Evolutionary conservation across 352 stramenopile species (phyloP), one percentile per base, ranked within the genome.

Genomic region (Phytophthora tubulina): DNA sequence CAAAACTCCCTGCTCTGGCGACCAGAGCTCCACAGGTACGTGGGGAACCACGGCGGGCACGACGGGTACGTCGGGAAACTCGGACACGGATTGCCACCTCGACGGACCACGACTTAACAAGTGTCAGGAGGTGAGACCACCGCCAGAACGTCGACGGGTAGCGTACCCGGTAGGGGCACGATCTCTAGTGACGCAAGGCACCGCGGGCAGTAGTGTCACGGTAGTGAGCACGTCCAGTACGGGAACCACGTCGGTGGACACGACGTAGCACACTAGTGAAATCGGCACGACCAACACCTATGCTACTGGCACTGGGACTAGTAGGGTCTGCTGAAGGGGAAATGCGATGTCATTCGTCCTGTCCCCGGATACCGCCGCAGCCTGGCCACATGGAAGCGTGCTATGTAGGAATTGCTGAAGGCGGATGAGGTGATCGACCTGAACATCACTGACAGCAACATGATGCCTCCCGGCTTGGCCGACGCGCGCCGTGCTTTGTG

Each of bases 221-320:
- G 33, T 1, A 9, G 8, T 14, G 31, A 42, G 57, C 62, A 63
- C 61, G 7, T 45, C 62, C 60, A n/a, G 41, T 27, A 67, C 21
- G 21, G 1, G 21, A 21, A 21, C 21, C 21, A 21, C 21, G 21
- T 21, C 21, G 21, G 1, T 21, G 21, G 21, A 21, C 21, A 21
- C 21, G 21, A 21, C 21, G 21, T 21, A 21, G 21, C 21, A 21
- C 21, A 21, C 21, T 21, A 21, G 21, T 21, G 21, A 21, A 21
- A 21, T 21, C 21, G 21, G 21, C 21, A 21, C 21, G 21, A 21
- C 21, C 21, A 21, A 21, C 21, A 21, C 32, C 3, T 31, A 31
- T 38, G 32, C 49, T 4, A 56, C 49, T 56, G 49, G 33, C 33
- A 39, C 49, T 30, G 21, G 21, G 21, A 21, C 21, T 21, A 21